Evolutionary conservation across 2,329 filamentous ascomycete genomes (phyloP).

Genomic region (Achaetomium macrosporum): DNA sequence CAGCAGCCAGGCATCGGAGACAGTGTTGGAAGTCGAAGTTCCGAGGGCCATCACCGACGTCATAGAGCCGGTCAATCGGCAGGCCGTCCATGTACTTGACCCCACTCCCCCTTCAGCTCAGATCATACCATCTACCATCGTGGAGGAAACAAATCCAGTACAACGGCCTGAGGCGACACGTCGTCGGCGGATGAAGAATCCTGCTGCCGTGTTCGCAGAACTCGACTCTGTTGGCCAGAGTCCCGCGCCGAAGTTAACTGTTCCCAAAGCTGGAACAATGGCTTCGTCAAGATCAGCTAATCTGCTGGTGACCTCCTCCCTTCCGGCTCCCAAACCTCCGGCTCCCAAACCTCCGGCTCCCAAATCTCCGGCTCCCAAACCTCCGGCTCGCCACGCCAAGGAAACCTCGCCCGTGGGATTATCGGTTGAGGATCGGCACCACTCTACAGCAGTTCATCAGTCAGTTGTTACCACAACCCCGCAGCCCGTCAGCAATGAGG

Average conservation of each 20-base stretch:
- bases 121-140: slow-evolving; percentile 22
- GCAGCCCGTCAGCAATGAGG: not conserved
- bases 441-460: not conserved
- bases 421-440: not conserved
- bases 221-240: not conserved
- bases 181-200: slow-evolving; percentile 15
- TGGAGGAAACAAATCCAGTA: slow-evolving; percentile 2
- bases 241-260: not conserved
- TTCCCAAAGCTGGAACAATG: not conserved
- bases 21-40: slow-evolving; percentile 19
- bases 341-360: not conserved
- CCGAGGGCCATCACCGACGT: slow-evolving; percentile 19
- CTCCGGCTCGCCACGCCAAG: not conserved
- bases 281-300: not conserved
- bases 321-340: not conserved
- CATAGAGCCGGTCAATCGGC: slow-evolving; percentile 6
- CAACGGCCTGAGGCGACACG: slow-evolving; percentile 11
- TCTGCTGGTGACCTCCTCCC: not conserved
- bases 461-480: not conserved
- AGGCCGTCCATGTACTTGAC: slow-evolving; percentile 2
- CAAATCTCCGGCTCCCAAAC: not conserved
- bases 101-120: slow-evolving; percentile 28
- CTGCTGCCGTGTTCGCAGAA: not conserved
- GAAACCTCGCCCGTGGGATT: not conserved
- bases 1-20: slow-evolving; percentile 19